Evolutionary conservation across 139 green algal genomes (phyloP), one percentile per base, ranked within the genome.

Genomic region (Chlorella sp.): DNA sequence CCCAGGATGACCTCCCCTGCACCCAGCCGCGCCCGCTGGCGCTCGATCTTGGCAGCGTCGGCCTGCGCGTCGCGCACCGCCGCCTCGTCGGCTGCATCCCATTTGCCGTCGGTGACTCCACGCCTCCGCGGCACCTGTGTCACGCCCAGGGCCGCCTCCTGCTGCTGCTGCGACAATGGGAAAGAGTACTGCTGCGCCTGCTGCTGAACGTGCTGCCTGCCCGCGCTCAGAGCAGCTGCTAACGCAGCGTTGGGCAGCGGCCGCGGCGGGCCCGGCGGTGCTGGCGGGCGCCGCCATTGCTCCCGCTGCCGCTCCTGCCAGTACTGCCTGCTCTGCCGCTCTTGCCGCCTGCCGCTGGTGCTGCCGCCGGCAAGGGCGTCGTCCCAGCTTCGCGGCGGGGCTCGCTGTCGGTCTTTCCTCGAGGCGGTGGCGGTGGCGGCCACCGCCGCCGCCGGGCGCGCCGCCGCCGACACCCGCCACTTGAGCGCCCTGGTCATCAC

Each of bases 1-100:
- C 84, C 88, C 56, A 96, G 77, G 11, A 94, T 67, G 23, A 93
- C 84, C 66, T 58, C 70, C 73, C 70, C 67, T 27, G 33, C 64
- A 38, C 70, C 74, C 41, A 68, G 56, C 58, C 84, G 79, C 14
- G 46, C 8, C 35, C 45, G 61, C 51, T 77, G 62, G 36, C 77
- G 59, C 31, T 64, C 51, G 33, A 77, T 58, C 51, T 82, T 79
- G 48, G 74, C 38, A 8, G 81, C 83, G 46, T 87, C 81, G 27
- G 70, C 33, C 41, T 82, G 67, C 21, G 84, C 82, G 25, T 84
- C 63, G 12, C 55, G 35, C n/a, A 89, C 82, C 29, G 79, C 82
- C 25, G 45, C 36, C 19, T 48, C 62, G 43, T 89, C 84, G 25
- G 67, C 42, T 8, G 36, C 15, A 50, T 88, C 82, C 84, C 84